Percentiles rank a stretch among this genome's conserved stretches.
phyloP scores from a whole-genome alignment of 2,329 filamentous ascomycete species.

The Cytospora paraplurivora region DNA sequence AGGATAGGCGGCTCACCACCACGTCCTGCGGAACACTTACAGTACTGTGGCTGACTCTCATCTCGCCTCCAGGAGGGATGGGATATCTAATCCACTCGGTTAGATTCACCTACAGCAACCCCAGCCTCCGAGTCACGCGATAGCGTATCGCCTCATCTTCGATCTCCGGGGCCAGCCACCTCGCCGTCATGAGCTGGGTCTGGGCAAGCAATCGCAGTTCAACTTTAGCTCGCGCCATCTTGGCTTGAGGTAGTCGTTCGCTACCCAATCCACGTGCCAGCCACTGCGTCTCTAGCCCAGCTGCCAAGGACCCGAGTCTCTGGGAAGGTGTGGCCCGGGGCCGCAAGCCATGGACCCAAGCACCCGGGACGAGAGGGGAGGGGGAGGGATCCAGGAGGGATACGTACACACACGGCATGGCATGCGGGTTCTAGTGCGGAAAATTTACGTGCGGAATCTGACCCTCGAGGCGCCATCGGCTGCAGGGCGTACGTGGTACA shows the following conservation, averaged over 20 bases:
- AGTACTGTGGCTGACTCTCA: no score
- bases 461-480: constrained; percentile 11
- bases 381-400: constrained; percentile 8
- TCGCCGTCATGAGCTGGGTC: not conserved
- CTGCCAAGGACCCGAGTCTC: constrained; percentile 24
- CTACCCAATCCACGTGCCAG: constrained; percentile 6
- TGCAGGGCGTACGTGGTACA: constrained; percentile 22
- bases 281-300: not conserved
- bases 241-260: constrained; percentile 12
- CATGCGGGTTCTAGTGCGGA: constrained; percentile 20
- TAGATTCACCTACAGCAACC: no score
- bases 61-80: no score
- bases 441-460: constrained; percentile 6
- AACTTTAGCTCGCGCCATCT: not conserved
- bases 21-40: no score
- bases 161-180: constrained; percentile 1
- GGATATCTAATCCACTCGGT: no score
- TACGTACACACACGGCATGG: constrained; percentile 12
- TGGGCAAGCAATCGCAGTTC: constrained; percentile 9
- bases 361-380: not conserved
- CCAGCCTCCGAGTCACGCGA: no score
- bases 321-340: constrained; percentile 20
- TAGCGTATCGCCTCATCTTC: no score
- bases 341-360: constrained; percentile 6
- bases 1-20: no score